Evolutionary conservation across 106 monocot species (phyloP).

Genomic region (Platanthera guangdongensis): DNA sequence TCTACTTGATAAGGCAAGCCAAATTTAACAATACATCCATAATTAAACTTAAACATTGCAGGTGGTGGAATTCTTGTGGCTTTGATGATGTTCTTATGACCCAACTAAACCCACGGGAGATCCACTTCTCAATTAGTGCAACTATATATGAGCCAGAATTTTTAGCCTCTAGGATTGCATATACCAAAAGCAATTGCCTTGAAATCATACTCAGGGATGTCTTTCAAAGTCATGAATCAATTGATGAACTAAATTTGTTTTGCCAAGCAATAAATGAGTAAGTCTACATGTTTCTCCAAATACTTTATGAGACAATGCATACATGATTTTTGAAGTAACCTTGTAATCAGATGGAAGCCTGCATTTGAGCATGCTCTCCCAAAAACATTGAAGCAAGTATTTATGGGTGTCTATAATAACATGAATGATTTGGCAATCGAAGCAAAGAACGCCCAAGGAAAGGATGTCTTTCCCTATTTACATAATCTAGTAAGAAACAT

Average conservation of each 20-base stretch:
- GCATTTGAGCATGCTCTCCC: neutral
- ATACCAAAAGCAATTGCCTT: conserved; percentile 30
- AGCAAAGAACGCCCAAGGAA: conserved; percentile 19
- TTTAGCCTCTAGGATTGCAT: conserved; percentile 14
- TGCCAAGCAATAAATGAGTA: conserved; percentile 21
- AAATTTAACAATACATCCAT: too few species aligned
- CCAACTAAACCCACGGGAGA: conserved; percentile 18
- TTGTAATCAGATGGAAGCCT: conserved; percentile 22
- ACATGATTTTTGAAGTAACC: too few species aligned
- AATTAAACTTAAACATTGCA: too few species aligned
- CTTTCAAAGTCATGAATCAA: conserved; percentile 24
- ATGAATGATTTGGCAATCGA: conserved; percentile 21
- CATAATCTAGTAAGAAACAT: conserved; percentile 20
- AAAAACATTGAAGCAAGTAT: conserved; percentile 2
- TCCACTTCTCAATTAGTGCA: conserved; percentile 24
- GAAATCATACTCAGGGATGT: conserved; percentile 17
- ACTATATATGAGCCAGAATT: conserved; percentile 24
- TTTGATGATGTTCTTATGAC: conserved; percentile 7
- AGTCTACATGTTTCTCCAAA: neutral
- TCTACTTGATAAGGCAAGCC: conserved; percentile 12
- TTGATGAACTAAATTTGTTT: conserved; percentile 10
- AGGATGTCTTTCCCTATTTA: conserved; percentile 27
- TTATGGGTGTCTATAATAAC: conserved; percentile 10
- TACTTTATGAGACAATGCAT: too few species aligned
- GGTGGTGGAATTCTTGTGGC: conserved; percentile 5